Base-by-base conservation (phyloP, 1,139 yeast species). In the Candida albicans region DNA sequence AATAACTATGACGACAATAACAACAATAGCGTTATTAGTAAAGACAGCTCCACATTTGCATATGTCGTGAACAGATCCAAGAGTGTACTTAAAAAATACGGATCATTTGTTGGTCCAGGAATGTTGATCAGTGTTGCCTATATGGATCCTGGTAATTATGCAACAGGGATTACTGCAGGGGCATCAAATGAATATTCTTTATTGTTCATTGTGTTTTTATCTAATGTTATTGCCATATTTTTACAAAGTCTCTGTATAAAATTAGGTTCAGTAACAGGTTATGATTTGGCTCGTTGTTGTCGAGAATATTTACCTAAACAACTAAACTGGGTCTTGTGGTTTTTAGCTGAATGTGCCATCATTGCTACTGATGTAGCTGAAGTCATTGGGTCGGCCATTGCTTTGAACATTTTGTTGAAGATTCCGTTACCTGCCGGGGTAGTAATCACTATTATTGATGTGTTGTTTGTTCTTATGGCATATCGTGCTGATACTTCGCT, bases 331-430 rank as follows among this genome's bases (percentile, higher is more conserved):
- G 50, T 64, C 1, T 51, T 87, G 4, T 87, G 88, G 77, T 51
- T 84, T 35, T 70, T 85, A 47, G 91, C 95, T 1, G 95, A 87
- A 59, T 72, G 77, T 55, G 95, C 95, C 28, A 87, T 87, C 47
- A 79, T 87, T 41, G 89, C 95, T 1, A 87, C 95, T 0, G 95
- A 87, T 68, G 75, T 87, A 8, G 95, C 95, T 3, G 96, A 87
- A 57, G 95, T 87, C 29, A 85, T 87, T 44, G 96, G 95, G 55
- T 80, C 89, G n/a, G 95, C 95, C 3, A 81, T 87, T 54, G 93
- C 95, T 0, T 67, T 87, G 47, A 86, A 87, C 56, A 82, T 87
- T 43, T 68, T 87, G 47, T 54, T 85, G 37, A 74, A 73, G 41
- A 71, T 87, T 12, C 95, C 95, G 0, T 67, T 87, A 31, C 84